These are phyloP conservation scores for Kwoniella europaea DNA, from an alignment of 768 basidiomycete species.

Conservation along the genomic window DNA sequence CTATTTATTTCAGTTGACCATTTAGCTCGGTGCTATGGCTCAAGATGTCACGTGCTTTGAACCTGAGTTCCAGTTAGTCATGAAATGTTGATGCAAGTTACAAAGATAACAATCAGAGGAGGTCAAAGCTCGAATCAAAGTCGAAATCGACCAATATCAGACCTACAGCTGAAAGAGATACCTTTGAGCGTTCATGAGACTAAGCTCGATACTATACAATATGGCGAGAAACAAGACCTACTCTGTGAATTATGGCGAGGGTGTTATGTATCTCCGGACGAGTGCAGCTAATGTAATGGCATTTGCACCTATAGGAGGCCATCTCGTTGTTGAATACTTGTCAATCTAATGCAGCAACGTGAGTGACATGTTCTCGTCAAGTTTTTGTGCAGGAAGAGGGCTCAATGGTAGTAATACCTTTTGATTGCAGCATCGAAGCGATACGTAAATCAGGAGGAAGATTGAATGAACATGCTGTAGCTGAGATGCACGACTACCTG, in stretches of 20 bases:
- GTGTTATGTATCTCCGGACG: too few species aligned
- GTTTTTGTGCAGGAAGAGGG: too few species aligned
- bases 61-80: background rate
- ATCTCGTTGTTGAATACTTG: constrained; percentile 60
- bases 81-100: background rate
- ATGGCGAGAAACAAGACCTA: constrained; percentile 44
- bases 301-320: constrained; percentile 47
- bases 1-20: too few species aligned
- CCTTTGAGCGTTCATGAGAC: constrained; percentile 5
- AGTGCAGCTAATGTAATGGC: background rate
- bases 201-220: constrained; percentile 13
- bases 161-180: background rate
- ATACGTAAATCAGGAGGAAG: constrained; percentile 73
- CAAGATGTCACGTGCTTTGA: too few species aligned
- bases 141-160: background rate
- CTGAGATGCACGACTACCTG: constrained; percentile 90
- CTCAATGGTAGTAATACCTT: background rate
- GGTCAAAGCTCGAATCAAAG: background rate
- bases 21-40: too few species aligned
- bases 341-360: constrained; percentile 90
- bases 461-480: constrained; percentile 69
- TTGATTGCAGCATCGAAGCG: constrained; percentile 66
- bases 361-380: constrained; percentile 1
- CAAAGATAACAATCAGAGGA: background rate
- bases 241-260: constrained; percentile 21